A percentile compares a stretch with the other conserved stretches of the same genome.
These are phyloP conservation scores for Bryum argenteum DNA, from an alignment of 225 moss, liverwort and hornwort species.

Conservation along the genomic window DNA sequence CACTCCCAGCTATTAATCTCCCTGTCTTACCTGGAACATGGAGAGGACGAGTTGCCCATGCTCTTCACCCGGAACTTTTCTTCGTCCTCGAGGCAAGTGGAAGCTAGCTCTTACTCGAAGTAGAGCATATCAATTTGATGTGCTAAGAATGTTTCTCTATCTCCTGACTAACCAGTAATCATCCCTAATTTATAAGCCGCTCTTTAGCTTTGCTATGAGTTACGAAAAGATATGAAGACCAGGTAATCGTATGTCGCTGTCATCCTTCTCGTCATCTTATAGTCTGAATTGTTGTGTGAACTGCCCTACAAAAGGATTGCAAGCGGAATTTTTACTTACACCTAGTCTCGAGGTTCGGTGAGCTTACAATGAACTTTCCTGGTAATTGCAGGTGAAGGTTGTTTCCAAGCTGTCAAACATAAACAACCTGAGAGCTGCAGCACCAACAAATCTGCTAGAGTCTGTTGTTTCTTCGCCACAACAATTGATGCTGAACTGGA, in stretches of 20 bases:
- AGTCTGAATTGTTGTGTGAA: no score
- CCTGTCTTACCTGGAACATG: slow-evolving; percentile 48
- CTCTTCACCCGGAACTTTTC: slow-evolving; percentile 43
- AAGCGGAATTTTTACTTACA: not conserved
- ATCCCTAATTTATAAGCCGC: not conserved
- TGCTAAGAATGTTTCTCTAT: not conserved
- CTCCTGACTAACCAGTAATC: not conserved
- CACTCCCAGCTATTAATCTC: slow-evolving; percentile 45
- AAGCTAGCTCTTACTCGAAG: not conserved
- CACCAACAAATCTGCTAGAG: slow-evolving; percentile 11
- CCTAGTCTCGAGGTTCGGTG: not conserved
- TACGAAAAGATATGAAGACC: not conserved
- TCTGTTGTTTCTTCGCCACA: slow-evolving; percentile 40
- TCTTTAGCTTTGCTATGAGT: not conserved
- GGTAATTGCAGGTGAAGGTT: slow-evolving; percentile 39
- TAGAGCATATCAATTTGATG: not conserved
- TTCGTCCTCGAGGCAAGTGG: slow-evolving; percentile 43
- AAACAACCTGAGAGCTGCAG: slow-evolving; percentile 20
- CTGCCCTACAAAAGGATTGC: not conserved
- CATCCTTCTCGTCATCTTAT: not conserved
- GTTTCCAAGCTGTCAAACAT: slow-evolving; percentile 42
- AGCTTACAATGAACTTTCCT: slow-evolving; percentile 1
- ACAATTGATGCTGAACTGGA: slow-evolving; percentile 50
- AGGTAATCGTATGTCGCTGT: not conserved
- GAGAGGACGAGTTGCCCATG: slow-evolving; percentile 49